Evolutionary conservation across 805 yeast species (phyloP).

Genomic region (Aciculoconidium aculeatum): DNA sequence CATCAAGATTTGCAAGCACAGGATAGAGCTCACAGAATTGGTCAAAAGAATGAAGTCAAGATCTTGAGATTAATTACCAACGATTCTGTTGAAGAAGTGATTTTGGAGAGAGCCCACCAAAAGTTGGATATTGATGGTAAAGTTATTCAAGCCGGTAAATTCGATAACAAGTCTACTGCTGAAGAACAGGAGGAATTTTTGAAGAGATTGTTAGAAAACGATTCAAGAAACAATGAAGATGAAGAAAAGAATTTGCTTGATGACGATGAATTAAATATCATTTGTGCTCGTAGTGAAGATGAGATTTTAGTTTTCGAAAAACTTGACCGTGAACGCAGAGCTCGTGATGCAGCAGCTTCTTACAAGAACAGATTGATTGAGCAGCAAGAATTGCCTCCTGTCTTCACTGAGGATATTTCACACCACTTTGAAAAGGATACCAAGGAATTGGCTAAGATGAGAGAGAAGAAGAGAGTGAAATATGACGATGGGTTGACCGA

Average conservation of each 20-base stretch:
- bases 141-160: slow-evolving; percentile 88
- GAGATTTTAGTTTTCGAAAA: slow-evolving; percentile 51
- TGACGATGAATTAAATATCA: slow-evolving; percentile 67
- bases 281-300: slow-evolving; percentile 61
- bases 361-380: slow-evolving; percentile 17
- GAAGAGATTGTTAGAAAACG: slow-evolving; percentile 67
- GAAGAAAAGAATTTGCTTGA: slow-evolving; percentile 54
- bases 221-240: slow-evolving; percentile 47
- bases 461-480: slow-evolving; percentile 23
- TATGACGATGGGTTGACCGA: slow-evolving; percentile 43
- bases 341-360: slow-evolving; percentile 17
- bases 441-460: slow-evolving; percentile 19
- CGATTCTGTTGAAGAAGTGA: slow-evolving; percentile 80
- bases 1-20: slow-evolving; percentile 90
- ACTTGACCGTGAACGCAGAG: slow-evolving; percentile 55
- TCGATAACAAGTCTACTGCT: slow-evolving; percentile 78
- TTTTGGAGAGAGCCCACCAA: slow-evolving; percentile 75
- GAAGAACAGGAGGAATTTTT: slow-evolving; percentile 82
- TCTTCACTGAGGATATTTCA: slow-evolving; percentile 22
- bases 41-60: slow-evolving; percentile 83
- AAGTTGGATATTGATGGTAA: slow-evolving; percentile 83
- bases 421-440: slow-evolving; percentile 21
- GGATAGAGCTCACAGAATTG: slow-evolving; percentile 86
- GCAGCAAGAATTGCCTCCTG: slow-evolving; percentile 20
- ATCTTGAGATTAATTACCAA: slow-evolving; percentile 74